Evolutionary conservation across 2,329 filamentous ascomycete species (phyloP).

Genomic region (Scopulariopsis brevicaulis): DNA sequence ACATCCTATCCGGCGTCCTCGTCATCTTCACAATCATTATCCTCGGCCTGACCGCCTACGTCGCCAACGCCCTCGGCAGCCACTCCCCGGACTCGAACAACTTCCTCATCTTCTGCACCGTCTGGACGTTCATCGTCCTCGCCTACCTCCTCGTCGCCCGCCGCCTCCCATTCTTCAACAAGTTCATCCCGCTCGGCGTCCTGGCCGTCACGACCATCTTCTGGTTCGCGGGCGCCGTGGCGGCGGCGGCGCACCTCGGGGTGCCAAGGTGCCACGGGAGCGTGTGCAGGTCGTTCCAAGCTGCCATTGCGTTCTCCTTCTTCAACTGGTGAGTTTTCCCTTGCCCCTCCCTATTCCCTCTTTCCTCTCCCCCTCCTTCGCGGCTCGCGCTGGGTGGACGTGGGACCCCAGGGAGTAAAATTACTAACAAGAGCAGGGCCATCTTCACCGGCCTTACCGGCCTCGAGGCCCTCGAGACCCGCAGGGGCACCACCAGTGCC

Average conservation of each 20-base stretch:
- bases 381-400: not conserved
- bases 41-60: slow-evolving; percentile 64
- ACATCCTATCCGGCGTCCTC: not conserved
- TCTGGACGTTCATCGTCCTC: slow-evolving; percentile 67
- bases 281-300: slow-evolving; percentile 49
- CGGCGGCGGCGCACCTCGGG: slow-evolving; percentile 55
- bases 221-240: slow-evolving; percentile 83
- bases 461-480: slow-evolving; percentile 30
- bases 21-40: slow-evolving; percentile 60
- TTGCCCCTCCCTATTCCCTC: not conserved
- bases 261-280: slow-evolving; percentile 39
- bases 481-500: not conserved
- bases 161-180: slow-evolving; percentile 49
- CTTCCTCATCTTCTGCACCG: slow-evolving; percentile 69
- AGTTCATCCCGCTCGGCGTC: slow-evolving; percentile 51
- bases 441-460: slow-evolving; percentile 34
- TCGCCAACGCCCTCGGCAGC: slow-evolving; percentile 32
- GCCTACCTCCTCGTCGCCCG: slow-evolving; percentile 60
- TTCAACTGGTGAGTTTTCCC: slow-evolving; percentile 37
- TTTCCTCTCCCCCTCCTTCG: slow-evolving; percentile 10
- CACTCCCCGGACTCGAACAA: slow-evolving; percentile 34
- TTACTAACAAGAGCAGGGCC: slow-evolving; percentile 10
- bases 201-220: slow-evolving; percentile 70
- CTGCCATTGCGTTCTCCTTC: slow-evolving; percentile 54
- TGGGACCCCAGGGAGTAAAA: not conserved